A percentile compares a stretch with the other conserved stretches of the same genome.
Conservation (phyloP, 768 basidiomycete species). For the Russula ochroleuca region DNA sequence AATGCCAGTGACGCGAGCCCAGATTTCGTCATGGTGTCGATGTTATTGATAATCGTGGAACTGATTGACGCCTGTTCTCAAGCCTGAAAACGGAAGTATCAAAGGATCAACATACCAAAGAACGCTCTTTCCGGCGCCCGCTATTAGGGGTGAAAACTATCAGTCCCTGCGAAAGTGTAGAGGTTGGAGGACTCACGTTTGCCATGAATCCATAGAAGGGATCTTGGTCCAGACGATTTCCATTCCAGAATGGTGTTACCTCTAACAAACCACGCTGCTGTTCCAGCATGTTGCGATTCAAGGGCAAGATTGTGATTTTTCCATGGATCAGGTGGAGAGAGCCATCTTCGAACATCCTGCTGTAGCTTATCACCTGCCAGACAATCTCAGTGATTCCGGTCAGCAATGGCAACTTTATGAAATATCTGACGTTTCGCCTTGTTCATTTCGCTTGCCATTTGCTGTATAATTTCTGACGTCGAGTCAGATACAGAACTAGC, state of each 20-base stretch:
- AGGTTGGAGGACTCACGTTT: neutral
- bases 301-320: neutral
- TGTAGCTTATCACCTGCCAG: neutral
- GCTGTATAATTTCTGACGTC: neutral
- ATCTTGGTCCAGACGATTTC: neutral
- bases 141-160: neutral
- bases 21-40: neutral
- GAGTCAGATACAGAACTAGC: neutral
- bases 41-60: neutral
- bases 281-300: neutral
- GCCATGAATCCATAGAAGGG: neutral
- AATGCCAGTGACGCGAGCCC: neutral
- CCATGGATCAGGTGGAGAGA: slow-evolving; percentile 7
- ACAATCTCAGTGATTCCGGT: neutral
- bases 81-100: neutral
- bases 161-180: neutral
- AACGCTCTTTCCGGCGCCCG: neutral
- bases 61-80: neutral
- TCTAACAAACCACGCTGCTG: neutral
- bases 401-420: neutral
- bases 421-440: neutral
- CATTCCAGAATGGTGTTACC: neutral
- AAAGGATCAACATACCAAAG: neutral
- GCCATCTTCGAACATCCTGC: neutral
- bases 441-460: neutral